These are phyloP conservation scores for Glycyrrhiza uralensis DNA, from an alignment of 306 rosid species.

Conservation along the genomic window DNA sequence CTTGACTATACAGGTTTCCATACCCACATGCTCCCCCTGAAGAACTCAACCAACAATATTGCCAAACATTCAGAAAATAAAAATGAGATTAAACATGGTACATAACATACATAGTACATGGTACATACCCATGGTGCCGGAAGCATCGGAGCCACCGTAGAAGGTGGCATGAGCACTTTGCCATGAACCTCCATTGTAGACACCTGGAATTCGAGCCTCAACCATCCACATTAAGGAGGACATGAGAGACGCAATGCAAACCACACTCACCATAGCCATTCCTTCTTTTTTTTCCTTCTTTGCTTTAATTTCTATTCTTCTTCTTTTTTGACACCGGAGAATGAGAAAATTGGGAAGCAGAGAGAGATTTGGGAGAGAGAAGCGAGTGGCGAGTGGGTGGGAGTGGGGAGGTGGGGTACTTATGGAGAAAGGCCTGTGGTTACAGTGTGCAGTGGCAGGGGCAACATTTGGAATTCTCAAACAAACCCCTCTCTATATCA, in stretches of 20 bases:
- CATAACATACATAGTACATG: too few relatives aligned
- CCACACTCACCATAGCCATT: conserved; percentile 36
- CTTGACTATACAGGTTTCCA: conserved; percentile 92
- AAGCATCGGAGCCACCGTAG: conserved; percentile 96
- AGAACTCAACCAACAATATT: not conserved
- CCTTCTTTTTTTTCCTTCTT: not conserved
- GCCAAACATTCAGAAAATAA: not conserved
- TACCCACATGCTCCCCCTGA: conserved; percentile 98
- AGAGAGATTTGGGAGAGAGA: conserved; percentile 23
- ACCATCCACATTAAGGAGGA: conserved; percentile 43
- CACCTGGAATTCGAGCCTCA: conserved; percentile 82
- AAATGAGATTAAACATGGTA: not conserved
- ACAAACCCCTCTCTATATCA: too few relatives aligned
- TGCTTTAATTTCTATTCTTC: too few relatives aligned
- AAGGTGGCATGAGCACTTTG: conserved; percentile 89
- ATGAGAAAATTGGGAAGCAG: not conserved
- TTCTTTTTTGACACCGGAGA: not conserved
- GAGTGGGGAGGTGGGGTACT: conserved; percentile 44
- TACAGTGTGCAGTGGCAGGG: conserved; percentile 12
- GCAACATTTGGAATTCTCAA: conserved; percentile 20
- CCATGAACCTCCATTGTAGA: conserved; percentile 74
- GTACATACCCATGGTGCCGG: conserved; percentile 99
- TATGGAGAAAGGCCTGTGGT: conserved; percentile 42
- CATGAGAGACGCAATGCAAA: conserved; percentile 35
- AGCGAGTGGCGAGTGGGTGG: not conserved